Conservation (phyloP, 208 protist genomes). For the Trypanosoma caninum region DNA sequence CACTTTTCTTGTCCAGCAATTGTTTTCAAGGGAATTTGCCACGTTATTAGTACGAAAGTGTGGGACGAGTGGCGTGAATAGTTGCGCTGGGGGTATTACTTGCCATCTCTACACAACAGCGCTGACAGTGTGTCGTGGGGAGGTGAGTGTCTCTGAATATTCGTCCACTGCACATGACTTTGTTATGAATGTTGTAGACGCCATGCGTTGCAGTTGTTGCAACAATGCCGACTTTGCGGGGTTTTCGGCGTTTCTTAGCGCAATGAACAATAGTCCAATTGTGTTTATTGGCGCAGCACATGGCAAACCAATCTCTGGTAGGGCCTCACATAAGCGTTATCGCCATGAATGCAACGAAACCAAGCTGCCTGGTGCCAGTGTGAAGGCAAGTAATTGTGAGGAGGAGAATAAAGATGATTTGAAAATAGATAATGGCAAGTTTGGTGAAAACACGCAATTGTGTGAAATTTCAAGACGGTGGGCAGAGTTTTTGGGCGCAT, state of each 20-base stretch:
- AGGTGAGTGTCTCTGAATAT: neutral
- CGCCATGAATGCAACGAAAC: neutral
- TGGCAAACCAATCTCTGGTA: neutral
- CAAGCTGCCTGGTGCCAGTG: neutral
- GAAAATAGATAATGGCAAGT: neutral
- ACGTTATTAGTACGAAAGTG: conserved; percentile 7
- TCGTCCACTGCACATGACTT: conserved; percentile 11
- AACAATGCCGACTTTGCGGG: conserved; percentile 1
- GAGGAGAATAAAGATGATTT: neutral
- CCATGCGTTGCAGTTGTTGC: neutral
- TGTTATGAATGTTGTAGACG: conserved; percentile 5
- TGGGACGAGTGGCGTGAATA: neutral
- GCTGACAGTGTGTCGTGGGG: neutral
- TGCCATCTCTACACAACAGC: conserved; percentile 16
- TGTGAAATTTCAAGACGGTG: conserved; percentile 9
- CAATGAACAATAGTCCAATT: conserved; percentile 5
- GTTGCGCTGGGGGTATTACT: conserved; percentile 3
- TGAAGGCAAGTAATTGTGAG: neutral
- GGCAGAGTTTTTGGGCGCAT: conserved; percentile 11
- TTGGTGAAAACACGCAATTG: neutral
- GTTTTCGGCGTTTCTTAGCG: conserved; percentile 15
- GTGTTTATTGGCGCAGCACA: neutral
- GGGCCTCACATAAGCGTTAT: neutral
- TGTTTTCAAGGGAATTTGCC: conserved; percentile 24
- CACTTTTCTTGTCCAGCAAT: conserved; percentile 6